A percentile compares a stretch with the other conserved stretches of the same genome.
Evolutionary conservation across 2,329 filamentous ascomycete genomes (phyloP).

Genomic region (Penicillium sp.): DNA sequence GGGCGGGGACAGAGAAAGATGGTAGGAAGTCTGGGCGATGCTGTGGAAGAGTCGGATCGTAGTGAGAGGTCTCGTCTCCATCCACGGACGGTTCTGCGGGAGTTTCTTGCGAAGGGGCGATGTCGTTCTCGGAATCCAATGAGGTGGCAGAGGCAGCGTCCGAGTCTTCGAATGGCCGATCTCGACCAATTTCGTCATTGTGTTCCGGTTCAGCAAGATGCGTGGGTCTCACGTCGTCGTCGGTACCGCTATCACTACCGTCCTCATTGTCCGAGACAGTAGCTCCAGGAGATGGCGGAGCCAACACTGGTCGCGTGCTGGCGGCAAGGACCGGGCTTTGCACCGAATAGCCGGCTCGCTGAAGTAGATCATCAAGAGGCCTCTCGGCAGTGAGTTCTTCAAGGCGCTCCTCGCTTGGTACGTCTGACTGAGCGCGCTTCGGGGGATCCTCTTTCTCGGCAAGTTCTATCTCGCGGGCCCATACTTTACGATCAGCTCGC

Average conservation of each 20-base stretch:
- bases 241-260: conserved; percentile 21
- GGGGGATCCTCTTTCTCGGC: conserved; percentile 34
- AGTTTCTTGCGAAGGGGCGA: conserved; percentile 1
- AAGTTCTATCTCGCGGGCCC: conserved; percentile 44
- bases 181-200: conserved; percentile 15
- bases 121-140: conserved; percentile 14
- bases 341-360: conserved; percentile 44
- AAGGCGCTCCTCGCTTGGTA: conserved; percentile 25
- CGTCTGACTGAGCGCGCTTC: conserved; percentile 25
- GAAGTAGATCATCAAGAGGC: conserved; percentile 47
- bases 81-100: background rate
- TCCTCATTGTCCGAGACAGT: conserved; percentile 22
- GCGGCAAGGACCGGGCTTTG: conserved; percentile 25
- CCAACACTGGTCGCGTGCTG: conserved; percentile 23
- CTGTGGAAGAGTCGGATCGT: conserved; percentile 51
- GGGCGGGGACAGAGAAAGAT: conserved; percentile 15
- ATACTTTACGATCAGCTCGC: conserved; percentile 61
- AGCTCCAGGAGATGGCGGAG: conserved; percentile 25
- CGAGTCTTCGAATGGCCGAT: conserved; percentile 13
- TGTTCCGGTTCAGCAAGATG: conserved; percentile 26
- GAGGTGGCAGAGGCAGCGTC: conserved; percentile 21
- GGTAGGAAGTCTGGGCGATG: conserved; percentile 43
- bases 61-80: conserved; percentile 8
- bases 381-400: conserved; percentile 26
- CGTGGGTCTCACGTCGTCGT: conserved; percentile 20